Base-by-base conservation (phyloP, 2,329 filamentous ascomycete species). In the Ramularia endophylla region DNA sequence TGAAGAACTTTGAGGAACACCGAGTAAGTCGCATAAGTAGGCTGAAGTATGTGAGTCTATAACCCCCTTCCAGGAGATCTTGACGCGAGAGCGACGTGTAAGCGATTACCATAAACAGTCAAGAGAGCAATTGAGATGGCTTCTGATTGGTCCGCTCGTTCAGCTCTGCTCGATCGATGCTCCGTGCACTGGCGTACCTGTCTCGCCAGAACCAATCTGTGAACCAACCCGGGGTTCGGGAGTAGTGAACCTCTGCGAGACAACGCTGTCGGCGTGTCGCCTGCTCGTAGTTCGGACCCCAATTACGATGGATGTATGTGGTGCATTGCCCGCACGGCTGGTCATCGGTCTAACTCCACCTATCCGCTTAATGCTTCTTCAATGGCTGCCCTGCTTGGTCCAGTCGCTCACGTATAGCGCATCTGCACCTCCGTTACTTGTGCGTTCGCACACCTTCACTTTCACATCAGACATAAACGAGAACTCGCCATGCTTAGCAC, bases 101-200 rank as follows among this genome's bases (percentile, higher is more conserved):
- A 25, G 22, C 22, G 22, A 25, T 25, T 9, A 36, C 12, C 12
- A n/a, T 1, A 25, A 25, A 11, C 22, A 11, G 22, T 22, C 18
- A n/a, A 18, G 33, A 36, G 25, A 15, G 25, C 33, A 18, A 22
- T 15, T n/a, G 8, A 36, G n/a, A 18, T 8, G 16, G 12, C 15
- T n/a, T 32, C 8, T 42, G 34, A 44, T 48, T 48, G 18, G 45
- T 27, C 27, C 9, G 39, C 28, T 44, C 45, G 45, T 47, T 30
- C 33, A 29, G 19, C 18, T 16, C 12, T 16, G 16, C 15, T 25
- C 15, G 27, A n/a, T 27, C 40, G 30, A 27, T 19, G 17, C 36
- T 19, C 28, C 31, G 20, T 34, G 25, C 34, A 6, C 32, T 37
- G 9, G 25, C 29, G 33, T n/a, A 29, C 38, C n/a, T n/a, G n/a